Evolutionary conservation across 495 filamentous ascomycete genomes (phyloP).

Genomic region (Rusavskia elegans): DNA sequence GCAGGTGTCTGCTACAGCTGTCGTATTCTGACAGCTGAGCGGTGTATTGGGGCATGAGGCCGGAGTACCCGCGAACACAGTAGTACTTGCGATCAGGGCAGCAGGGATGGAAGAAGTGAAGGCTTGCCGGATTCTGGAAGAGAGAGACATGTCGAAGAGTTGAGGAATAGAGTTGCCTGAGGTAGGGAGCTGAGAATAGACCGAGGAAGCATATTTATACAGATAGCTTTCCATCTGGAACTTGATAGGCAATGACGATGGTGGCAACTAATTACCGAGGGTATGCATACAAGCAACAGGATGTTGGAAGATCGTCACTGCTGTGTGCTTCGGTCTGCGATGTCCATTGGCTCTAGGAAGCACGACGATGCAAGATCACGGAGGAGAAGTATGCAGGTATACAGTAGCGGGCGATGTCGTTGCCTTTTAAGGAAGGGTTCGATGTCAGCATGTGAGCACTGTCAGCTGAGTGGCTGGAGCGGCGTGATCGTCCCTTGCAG

Average conservation of each 20-base stretch:
- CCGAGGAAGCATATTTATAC: not conserved
- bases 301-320: no score
- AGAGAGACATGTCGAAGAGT: not conserved
- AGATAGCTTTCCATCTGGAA: not conserved
- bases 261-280: not conserved
- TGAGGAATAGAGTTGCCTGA: not conserved
- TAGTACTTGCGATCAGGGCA: constrained; percentile 1
- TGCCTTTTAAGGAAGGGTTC: no score
- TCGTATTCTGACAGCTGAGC: constrained; percentile 42
- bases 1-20: constrained; percentile 44
- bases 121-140: not conserved
- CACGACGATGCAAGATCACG: no score
- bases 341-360: no score
- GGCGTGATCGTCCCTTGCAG: not conserved
- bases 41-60: constrained; percentile 32
- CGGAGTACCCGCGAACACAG: constrained; percentile 8
- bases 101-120: not conserved
- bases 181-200: not conserved
- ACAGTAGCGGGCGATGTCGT: no score
- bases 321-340: no score
- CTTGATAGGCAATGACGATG: not conserved
- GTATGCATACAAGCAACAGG: no score
- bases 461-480: not conserved
- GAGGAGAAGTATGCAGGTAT: no score
- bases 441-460: no score